Evolutionary conservation across 768 basidiomycete species (phyloP).

Genomic region (Leccinum longicurvipes): DNA sequence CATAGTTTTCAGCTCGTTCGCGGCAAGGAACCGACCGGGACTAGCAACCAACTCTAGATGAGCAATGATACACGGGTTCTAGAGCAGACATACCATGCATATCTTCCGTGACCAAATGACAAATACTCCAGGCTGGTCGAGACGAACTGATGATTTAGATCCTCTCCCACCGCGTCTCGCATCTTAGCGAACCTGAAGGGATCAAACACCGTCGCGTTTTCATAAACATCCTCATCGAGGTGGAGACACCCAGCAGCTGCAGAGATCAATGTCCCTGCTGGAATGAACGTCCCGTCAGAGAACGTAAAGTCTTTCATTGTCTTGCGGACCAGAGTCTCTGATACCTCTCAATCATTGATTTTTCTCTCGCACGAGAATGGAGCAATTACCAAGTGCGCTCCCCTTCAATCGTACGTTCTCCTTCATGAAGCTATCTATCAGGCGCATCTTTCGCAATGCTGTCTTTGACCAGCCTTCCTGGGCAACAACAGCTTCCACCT

Average conservation of each 20-base stretch:
- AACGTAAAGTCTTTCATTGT: conserved; percentile 33
- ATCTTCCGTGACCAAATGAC: neutral
- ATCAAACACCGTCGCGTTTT: conserved; percentile 38
- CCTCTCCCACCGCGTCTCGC: conserved; percentile 33
- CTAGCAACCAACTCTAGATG: neutral
- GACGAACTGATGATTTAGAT: neutral
- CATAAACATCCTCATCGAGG: conserved; percentile 23
- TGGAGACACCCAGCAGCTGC: conserved; percentile 26
- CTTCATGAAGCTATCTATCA: neutral
- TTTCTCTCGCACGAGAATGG: neutral
- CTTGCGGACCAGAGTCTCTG: conserved; percentile 31
- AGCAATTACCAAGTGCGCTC: neutral
- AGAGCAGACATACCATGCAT: conserved; percentile 6
- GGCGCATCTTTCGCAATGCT: neutral
- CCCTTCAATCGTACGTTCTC: neutral
- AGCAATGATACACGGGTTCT: neutral
- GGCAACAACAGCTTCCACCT: neutral
- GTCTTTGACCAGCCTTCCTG: neutral
- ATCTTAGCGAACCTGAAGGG: conserved; percentile 46
- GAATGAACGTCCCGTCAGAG: conserved; percentile 32
- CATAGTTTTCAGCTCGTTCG: neutral
- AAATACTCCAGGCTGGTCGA: neutral
- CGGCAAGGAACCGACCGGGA: conserved; percentile 12
- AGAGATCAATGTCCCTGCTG: conserved; percentile 18
- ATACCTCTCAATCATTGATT: neutral